phyloP scores from a whole-genome alignment of 2,329 filamentous ascomycete genomes.

The Taxawa tesnikishii region DNA sequence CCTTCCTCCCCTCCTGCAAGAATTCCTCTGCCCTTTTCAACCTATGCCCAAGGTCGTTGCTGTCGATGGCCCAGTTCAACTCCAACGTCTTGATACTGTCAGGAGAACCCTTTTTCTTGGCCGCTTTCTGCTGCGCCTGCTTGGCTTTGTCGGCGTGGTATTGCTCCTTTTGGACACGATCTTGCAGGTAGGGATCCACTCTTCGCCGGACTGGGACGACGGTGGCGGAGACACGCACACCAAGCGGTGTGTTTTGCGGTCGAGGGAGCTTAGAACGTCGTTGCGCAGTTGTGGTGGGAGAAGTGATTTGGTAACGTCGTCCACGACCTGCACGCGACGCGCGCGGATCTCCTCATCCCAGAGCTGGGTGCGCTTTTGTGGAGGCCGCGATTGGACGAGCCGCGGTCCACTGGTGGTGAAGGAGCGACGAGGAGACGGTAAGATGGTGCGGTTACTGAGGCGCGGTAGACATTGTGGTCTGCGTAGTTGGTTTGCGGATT shows the following conservation, averaged over 20 bases:
- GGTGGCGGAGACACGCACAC: slow-evolving; percentile 32
- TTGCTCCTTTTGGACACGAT: slow-evolving; percentile 49
- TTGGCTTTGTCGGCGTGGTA: slow-evolving; percentile 32
- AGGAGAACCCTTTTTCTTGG: slow-evolving; percentile 29
- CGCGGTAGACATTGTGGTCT: background rate
- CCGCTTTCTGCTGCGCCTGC: slow-evolving; percentile 31
- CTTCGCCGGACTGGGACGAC: slow-evolving; percentile 2
- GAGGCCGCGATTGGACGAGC: slow-evolving; percentile 21
- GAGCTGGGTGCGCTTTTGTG: slow-evolving; percentile 25
- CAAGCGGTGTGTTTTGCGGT: slow-evolving; percentile 39
- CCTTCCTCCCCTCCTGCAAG: slow-evolving; percentile 58
- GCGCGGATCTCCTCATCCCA: slow-evolving; percentile 38
- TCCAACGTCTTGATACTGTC: slow-evolving; percentile 63
- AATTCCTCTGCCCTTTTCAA: slow-evolving; percentile 57
- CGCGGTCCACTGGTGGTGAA: slow-evolving; percentile 15
- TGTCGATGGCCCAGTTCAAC: slow-evolving; percentile 75
- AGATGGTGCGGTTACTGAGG: slow-evolving; percentile 3
- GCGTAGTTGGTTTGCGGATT: slow-evolving; percentile 4
- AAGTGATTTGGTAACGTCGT: slow-evolving; percentile 23
- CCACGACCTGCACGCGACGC: slow-evolving; percentile 31
- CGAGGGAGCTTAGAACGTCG: slow-evolving; percentile 30
- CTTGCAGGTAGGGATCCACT: slow-evolving; percentile 56
- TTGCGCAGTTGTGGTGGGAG: slow-evolving; percentile 17
- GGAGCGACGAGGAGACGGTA: slow-evolving; percentile 10
- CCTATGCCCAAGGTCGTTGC: slow-evolving; percentile 62